Conservation (phyloP, 116 monocot species). For the Zostera marina region DNA sequence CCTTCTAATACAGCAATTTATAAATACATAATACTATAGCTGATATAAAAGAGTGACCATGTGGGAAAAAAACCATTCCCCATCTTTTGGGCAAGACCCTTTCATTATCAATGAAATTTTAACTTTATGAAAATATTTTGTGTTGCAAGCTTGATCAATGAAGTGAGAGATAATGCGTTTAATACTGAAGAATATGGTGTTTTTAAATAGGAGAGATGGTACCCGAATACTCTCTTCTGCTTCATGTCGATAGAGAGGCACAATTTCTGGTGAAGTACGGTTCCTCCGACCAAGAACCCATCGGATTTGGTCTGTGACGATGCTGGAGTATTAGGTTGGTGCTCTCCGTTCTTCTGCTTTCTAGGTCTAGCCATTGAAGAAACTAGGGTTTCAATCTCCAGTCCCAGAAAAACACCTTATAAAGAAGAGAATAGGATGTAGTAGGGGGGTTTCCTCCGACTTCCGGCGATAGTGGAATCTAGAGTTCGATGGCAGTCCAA, state of each 20-base stretch:
- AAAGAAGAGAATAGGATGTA: too few species aligned
- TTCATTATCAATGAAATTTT: too few species aligned
- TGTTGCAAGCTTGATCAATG: not conserved
- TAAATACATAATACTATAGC: too few species aligned
- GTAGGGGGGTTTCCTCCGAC: too few species aligned
- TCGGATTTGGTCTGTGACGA: conserved; percentile 5
- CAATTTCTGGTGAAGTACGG: conserved; percentile 82
- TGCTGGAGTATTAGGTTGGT: conserved; percentile 19
- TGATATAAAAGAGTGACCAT: too few species aligned
- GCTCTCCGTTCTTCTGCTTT: conserved; percentile 64
- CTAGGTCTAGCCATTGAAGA: conserved; percentile 72
- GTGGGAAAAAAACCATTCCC: too few species aligned
- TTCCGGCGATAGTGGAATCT: too few species aligned
- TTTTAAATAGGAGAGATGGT: not conserved
- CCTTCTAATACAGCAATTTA: too few species aligned
- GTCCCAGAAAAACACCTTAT: not conserved
- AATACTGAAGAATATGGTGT: not conserved
- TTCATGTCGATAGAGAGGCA: conserved; percentile 87
- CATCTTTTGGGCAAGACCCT: too few species aligned
- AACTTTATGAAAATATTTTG: too few species aligned
- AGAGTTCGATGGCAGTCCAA: too few species aligned
- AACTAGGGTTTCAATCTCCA: not conserved
- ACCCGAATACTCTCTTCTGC: conserved; percentile 62
- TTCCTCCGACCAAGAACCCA: conserved; percentile 22
- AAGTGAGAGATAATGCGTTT: not conserved